A percentile compares a stretch with the other conserved stretches of the same genome.
Evolutionary conservation across 192 early-diverging fungal genomes (phyloP).

Genomic region (Blastocladiella britannica): DNA sequence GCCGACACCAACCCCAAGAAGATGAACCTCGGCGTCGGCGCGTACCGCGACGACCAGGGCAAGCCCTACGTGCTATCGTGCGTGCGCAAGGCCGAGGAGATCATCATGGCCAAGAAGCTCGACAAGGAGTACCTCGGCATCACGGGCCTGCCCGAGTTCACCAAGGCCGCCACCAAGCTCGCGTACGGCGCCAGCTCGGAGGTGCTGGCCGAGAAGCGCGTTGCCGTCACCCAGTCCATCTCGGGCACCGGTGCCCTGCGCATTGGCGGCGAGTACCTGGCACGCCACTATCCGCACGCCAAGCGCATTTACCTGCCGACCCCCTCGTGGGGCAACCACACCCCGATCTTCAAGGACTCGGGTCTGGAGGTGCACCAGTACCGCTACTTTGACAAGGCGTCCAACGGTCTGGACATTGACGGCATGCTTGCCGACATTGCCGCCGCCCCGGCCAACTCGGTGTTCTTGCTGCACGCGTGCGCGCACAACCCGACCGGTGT

Average conservation of each 20-base stretch:
- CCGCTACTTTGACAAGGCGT: slow-evolving; percentile 83
- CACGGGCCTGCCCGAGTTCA: slow-evolving; percentile 72
- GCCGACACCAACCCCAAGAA: slow-evolving; percentile 71
- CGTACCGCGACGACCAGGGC: slow-evolving; percentile 80
- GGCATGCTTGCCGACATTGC: slow-evolving; percentile 81
- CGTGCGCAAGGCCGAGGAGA: slow-evolving; percentile 76
- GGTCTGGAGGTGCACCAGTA: slow-evolving; percentile 73
- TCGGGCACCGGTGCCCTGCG: slow-evolving; percentile 95
- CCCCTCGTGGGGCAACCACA: slow-evolving; percentile 97
- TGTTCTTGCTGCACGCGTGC: slow-evolving; percentile 90
- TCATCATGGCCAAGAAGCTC: slow-evolving; percentile 36
- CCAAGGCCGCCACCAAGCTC: slow-evolving; percentile 54
- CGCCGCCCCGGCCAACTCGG: slow-evolving; percentile 64
- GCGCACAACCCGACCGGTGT: slow-evolving; percentile 99
- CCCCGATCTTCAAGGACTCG: slow-evolving; percentile 72
- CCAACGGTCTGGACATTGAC: slow-evolving; percentile 77
- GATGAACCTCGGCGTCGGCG: slow-evolving; percentile 97
- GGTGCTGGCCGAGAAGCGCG: slow-evolving; percentile 39
- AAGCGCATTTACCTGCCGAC: slow-evolving; percentile 81
- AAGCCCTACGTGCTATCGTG: slow-evolving; percentile 80
- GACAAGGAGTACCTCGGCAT: slow-evolving; percentile 98
- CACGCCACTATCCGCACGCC: slow-evolving; percentile 49
- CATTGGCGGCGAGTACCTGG: slow-evolving; percentile 74
- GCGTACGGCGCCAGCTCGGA: slow-evolving; percentile 61
- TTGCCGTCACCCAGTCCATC: slow-evolving; percentile 81